A percentile compares a stretch with the other conserved stretches of the same genome.
These are phyloP conservation scores for Ogataea haglerorum DNA, from an alignment of 805 yeast genomes.

Conservation along the genomic window DNA sequence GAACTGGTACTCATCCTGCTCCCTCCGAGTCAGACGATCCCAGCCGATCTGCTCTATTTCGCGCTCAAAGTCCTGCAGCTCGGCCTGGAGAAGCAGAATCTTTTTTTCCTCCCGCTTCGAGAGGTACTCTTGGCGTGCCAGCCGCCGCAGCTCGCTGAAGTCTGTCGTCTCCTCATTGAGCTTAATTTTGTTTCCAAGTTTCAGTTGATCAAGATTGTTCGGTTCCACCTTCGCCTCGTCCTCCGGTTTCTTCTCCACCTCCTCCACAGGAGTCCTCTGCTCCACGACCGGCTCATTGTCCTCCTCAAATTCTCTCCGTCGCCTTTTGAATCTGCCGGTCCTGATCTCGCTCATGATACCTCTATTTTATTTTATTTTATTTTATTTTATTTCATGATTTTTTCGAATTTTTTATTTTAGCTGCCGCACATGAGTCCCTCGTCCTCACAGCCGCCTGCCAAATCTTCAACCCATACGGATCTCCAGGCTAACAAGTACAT, in stretches of 20 bases:
- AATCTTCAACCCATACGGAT: slow-evolving; percentile 10
- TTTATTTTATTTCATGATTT: not conserved
- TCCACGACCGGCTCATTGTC: slow-evolving; percentile 1
- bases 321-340: slow-evolving; percentile 7
- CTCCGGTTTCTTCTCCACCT: not conserved
- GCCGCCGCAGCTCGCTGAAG: slow-evolving; percentile 35
- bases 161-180: slow-evolving; percentile 14
- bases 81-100: slow-evolving; percentile 40
- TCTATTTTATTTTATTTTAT: not conserved
- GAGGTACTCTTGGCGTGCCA: slow-evolving; percentile 49
- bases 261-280: not conserved
- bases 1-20: slow-evolving; percentile 47
- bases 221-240: not conserved
- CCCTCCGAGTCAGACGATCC: slow-evolving; percentile 46
- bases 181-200: slow-evolving; percentile 5
- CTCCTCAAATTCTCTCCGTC: slow-evolving; percentile 5
- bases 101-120: slow-evolving; percentile 47
- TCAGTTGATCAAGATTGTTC: slow-evolving; percentile 6
- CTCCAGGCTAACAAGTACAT: slow-evolving; percentile 39
- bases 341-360: slow-evolving; percentile 5
- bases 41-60: slow-evolving; percentile 52
- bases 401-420: not conserved
- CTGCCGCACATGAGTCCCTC: not conserved
- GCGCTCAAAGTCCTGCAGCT: slow-evolving; percentile 46
- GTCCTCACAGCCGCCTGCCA: not conserved